Base-by-base conservation (phyloP, 257 asterid species). In the Solanum gandarillasii region DNA sequence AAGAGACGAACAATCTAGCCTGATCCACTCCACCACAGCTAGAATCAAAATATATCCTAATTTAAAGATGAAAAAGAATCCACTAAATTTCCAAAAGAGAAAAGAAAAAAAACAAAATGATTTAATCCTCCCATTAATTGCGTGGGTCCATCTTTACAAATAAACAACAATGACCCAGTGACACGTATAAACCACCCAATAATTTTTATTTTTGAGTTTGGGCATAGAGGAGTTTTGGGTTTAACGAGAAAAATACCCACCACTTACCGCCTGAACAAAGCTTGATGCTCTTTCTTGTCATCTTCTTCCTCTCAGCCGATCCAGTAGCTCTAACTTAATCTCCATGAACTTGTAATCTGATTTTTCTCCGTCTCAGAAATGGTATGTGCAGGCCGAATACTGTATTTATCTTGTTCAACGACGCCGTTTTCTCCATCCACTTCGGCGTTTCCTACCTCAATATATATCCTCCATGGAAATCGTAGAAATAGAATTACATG, bases 351-450 rank as follows among this genome's bases (percentile, higher is more conserved):
- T 52, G 36, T 46, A 12, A 48, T 81, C 29, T 81, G 41, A 46
- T 46, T 76, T 31, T 9, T 65, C 21, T 16, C 3, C 7, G 18
- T 16, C 5, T 34, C 7, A 68, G 89, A 87, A 81, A 96, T 96
- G 98, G 92, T 94, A 55, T 94, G 92, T 83, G 89, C 97, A 7
- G 95, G 93, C 32, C 93, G 98, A 74, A 90, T 96, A 58, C 74
- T 95, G 55, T 88, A 95, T 27, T 89, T 95, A 36, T 90, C 96
- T 84, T 87, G 88, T 82, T 73, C 92, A 3, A 74, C 91, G 88
- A 73, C 91, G 88, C 93, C 91, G 89, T 90, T 90, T 67, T 73
- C 36, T 41, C 65, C 92, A 8, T 78, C 60, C 9, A 67, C 86
- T 48, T 74, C 86, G 10, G 74, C 43, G 35, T 81, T 83, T 67